A percentile compares a stretch with the other conserved stretches of the same genome.
Evolutionary conservation across 805 yeast genomes (phyloP).

Genomic region (Candida chilensis): DNA sequence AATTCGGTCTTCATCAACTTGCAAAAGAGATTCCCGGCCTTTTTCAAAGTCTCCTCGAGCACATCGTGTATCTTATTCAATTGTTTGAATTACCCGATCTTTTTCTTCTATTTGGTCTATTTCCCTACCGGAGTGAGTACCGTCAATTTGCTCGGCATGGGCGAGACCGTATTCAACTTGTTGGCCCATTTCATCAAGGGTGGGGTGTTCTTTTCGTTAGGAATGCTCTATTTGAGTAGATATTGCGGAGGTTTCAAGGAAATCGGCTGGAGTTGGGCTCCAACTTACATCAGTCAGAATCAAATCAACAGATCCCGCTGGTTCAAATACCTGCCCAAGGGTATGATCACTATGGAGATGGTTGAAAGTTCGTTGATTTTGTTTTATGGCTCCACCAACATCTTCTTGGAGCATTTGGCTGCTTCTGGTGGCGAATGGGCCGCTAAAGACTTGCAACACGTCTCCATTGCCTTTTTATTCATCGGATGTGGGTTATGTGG

Average conservation of each 20-base stretch:
- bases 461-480: slow-evolving; percentile 82
- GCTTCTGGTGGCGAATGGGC: slow-evolving; percentile 76
- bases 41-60: slow-evolving; percentile 17
- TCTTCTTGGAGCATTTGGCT: slow-evolving; percentile 85
- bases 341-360: slow-evolving; percentile 73
- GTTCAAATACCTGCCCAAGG: slow-evolving; percentile 30
- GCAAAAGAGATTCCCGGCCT: slow-evolving; percentile 6
- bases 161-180: slow-evolving; percentile 59
- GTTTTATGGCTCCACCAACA: slow-evolving; percentile 83
- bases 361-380: slow-evolving; percentile 73
- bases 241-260: slow-evolving; percentile 74
- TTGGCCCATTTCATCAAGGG: slow-evolving; percentile 97
- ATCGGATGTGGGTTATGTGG: slow-evolving; percentile 94
- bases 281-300: slow-evolving; percentile 9
- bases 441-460: slow-evolving; percentile 86
- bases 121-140: slow-evolving; percentile 56
- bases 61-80: slow-evolving; percentile 24
- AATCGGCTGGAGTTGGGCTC: slow-evolving; percentile 91
- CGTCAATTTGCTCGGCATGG: slow-evolving; percentile 63
- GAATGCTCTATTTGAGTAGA: slow-evolving; percentile 74
- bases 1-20: slow-evolving; percentile 4
- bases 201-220: slow-evolving; percentile 73
- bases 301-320: slow-evolving; percentile 10
- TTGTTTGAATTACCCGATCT: slow-evolving; percentile 54
- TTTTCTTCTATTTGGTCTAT: slow-evolving; percentile 50